phyloP scores from a whole-genome alignment of 208 protist species.

The Borovskyia barvae region DNA sequence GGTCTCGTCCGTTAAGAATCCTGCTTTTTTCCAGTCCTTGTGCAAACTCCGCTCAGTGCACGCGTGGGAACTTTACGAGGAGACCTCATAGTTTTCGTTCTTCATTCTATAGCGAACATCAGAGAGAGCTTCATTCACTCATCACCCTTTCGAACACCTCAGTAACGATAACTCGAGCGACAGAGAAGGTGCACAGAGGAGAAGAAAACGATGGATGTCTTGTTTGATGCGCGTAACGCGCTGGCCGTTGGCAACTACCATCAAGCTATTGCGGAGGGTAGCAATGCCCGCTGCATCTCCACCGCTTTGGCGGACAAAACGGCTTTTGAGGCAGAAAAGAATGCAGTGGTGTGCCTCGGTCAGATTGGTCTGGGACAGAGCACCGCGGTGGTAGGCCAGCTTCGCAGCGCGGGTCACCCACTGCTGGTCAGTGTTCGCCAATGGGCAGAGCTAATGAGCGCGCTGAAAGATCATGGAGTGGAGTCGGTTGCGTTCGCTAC shows the following conservation, averaged over 20 bases:
- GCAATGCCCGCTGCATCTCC: constrained; percentile 26
- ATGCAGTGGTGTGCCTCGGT: constrained; percentile 54
- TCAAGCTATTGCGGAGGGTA: constrained; percentile 73
- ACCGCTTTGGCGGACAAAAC: constrained; percentile 51
- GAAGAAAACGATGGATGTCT: constrained; percentile 64
- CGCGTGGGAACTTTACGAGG: too few species aligned
- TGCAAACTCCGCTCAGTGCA: too few species aligned
- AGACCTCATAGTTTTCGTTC: too few species aligned
- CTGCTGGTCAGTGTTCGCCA: constrained; percentile 46
- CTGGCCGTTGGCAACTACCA: constrained; percentile 86
- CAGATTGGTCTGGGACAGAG: constrained; percentile 79
- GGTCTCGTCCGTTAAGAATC: too few species aligned
- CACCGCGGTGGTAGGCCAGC: constrained; percentile 60
- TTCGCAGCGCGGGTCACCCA: constrained; percentile 47
- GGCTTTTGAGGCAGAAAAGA: constrained; percentile 68
- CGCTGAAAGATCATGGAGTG: constrained; percentile 18
- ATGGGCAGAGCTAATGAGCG: constrained; percentile 51
- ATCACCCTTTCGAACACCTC: too few species aligned
- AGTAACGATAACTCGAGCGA: too few species aligned
- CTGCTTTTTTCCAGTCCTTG: too few species aligned
- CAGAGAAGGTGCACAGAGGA: too few species aligned
- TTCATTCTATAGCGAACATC: too few species aligned
- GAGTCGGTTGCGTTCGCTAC: constrained; percentile 5
- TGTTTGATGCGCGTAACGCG: constrained; percentile 85
- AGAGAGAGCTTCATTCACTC: too few species aligned